A percentile compares a stretch with the other conserved stretches of the same genome.
phyloP scores from a whole-genome alignment of 2,329 filamentous ascomycete species.

The Westerdykella ornata region DNA sequence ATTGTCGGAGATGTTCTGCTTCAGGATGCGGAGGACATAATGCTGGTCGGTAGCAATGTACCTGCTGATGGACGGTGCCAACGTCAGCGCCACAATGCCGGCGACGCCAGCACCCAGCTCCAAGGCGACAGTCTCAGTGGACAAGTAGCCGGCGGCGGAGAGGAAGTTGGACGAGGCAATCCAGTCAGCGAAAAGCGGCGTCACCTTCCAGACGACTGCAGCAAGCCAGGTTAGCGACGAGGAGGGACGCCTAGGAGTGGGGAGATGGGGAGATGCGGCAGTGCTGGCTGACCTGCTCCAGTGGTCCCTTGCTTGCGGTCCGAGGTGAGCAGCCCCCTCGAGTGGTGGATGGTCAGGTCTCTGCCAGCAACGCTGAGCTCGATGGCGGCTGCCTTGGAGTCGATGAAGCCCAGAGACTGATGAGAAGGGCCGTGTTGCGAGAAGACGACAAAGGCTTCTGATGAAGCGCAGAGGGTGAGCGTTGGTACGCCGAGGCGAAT shows the following conservation, averaged over 20 bases:
- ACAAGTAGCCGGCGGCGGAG: slow-evolving; percentile 50
- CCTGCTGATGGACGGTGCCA: slow-evolving; percentile 54
- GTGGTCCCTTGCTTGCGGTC: slow-evolving; percentile 67
- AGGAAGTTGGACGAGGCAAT: slow-evolving; percentile 62
- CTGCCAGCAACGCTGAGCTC: slow-evolving; percentile 61
- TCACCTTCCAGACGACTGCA: slow-evolving; percentile 83
- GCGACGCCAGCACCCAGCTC: slow-evolving; percentile 89
- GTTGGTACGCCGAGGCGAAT: slow-evolving; percentile 11
- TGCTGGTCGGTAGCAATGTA: slow-evolving; percentile 84
- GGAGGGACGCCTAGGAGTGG: slow-evolving; percentile 21
- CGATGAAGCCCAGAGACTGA: slow-evolving; percentile 67
- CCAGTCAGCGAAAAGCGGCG: slow-evolving; percentile 76
- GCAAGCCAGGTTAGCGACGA: slow-evolving; percentile 11
- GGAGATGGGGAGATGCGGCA: slow-evolving; percentile 10
- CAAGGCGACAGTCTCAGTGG: slow-evolving; percentile 54
- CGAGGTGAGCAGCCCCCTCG: slow-evolving; percentile 72
- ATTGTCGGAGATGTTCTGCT: slow-evolving; percentile 67
- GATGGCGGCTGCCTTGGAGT: slow-evolving; percentile 59
- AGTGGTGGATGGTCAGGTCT: slow-evolving; percentile 75
- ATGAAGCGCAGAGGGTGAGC: neutral
- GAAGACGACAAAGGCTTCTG: slow-evolving; percentile 86
- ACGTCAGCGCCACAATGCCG: slow-evolving; percentile 64
- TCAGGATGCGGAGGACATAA: slow-evolving; percentile 73
- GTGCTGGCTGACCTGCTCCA: slow-evolving; percentile 52
- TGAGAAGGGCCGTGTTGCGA: slow-evolving; percentile 65